Evolutionary conservation across 306 rosid species (phyloP), one percentile per base, ranked within the genome.

Genomic region (Rosa multiflora): DNA sequence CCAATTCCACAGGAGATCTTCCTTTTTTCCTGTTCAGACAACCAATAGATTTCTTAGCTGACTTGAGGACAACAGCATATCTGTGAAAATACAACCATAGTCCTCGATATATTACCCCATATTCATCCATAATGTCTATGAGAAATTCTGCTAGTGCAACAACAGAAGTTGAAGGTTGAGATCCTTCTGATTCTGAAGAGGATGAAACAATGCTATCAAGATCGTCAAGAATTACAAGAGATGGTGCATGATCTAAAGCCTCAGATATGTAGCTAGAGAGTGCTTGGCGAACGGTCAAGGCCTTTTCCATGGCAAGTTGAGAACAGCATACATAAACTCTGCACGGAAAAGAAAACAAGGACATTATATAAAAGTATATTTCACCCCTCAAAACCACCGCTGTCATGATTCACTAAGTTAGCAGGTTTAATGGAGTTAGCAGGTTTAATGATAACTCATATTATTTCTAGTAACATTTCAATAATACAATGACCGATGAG

Each of bases 201-300:
- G 89, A 85, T 43, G 90, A 83, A 81, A 94, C 82, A 87, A 94
- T 90, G 86, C 89, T 86, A 76, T 94, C 97, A 74, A 94, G 91
- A 91, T 94, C 91, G 75, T 94, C 99, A 84, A 91, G 87, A 80
- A 94, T 87, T 76, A 92, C 87, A 82, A 94, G 69, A 68, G 99
- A 94, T 70, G 99, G 99, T 42, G 99, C 99, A 83, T 89, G 94
- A 81, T 88, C 87, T 83, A 92, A 79, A 70, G 99, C 97, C 86
- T 94, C 99, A 55, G 87, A 82, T 70, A 94, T 75, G 79, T 83
- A 84, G 89, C 83, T 86, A 74, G 94, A 86, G 56, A 94, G 90
- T 75, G 85, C 87, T 75, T 89, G 83, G 70, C 89, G 95, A 72
- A 94, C 84, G 67, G 80, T 64, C 67, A 79, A 80, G 81, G 88